Conservation (phyloP, 2,329 filamentous ascomycete genomes). For the Colletotrichum tofieldiae region DNA sequence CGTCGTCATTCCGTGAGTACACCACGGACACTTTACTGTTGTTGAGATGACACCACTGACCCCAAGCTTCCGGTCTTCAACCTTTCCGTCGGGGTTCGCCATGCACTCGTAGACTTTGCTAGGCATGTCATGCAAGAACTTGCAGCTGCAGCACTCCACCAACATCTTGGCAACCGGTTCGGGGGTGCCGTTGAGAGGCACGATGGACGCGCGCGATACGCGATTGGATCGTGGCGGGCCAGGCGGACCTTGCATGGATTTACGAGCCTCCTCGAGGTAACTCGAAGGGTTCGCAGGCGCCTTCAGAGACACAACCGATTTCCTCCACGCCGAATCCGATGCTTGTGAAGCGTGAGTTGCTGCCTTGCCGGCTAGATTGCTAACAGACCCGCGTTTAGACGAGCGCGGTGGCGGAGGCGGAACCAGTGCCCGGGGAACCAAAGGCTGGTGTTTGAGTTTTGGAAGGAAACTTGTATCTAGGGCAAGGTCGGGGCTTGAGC, state of each 20-base stretch:
- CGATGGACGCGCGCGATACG: slow-evolving; percentile 30
- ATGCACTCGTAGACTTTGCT: slow-evolving; percentile 76
- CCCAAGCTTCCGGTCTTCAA: slow-evolving; percentile 66
- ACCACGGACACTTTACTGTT: slow-evolving; percentile 80
- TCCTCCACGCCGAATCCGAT: slow-evolving; percentile 5
- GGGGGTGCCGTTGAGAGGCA: slow-evolving; percentile 28
- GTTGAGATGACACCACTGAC: slow-evolving; percentile 72
- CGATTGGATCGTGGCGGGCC: slow-evolving; percentile 27
- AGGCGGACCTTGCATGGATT: slow-evolving; percentile 22
- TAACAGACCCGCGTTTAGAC: slow-evolving; percentile 36
- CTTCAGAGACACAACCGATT: slow-evolving; percentile 26
- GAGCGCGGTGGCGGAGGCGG: slow-evolving; percentile 45
- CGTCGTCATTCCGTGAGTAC: slow-evolving; percentile 78
- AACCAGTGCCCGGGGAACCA: slow-evolving; percentile 46
- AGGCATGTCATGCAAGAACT: slow-evolving; percentile 77
- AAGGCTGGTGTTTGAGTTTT: slow-evolving; percentile 57
- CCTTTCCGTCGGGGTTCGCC: slow-evolving; percentile 70
- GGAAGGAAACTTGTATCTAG: slow-evolving; percentile 53
- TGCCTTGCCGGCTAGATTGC: slow-evolving; percentile 28
- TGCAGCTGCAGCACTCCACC: slow-evolving; percentile 76
- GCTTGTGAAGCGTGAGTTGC: slow-evolving; percentile 34
- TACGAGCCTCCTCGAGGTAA: slow-evolving; percentile 41
- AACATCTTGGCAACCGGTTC: slow-evolving; percentile 74
- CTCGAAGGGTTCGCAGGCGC: slow-evolving; percentile 26
- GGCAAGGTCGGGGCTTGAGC: slow-evolving; percentile 46